Base-by-base conservation (phyloP, 169 alveolate species). In the Eimeria necatrix region DNA sequence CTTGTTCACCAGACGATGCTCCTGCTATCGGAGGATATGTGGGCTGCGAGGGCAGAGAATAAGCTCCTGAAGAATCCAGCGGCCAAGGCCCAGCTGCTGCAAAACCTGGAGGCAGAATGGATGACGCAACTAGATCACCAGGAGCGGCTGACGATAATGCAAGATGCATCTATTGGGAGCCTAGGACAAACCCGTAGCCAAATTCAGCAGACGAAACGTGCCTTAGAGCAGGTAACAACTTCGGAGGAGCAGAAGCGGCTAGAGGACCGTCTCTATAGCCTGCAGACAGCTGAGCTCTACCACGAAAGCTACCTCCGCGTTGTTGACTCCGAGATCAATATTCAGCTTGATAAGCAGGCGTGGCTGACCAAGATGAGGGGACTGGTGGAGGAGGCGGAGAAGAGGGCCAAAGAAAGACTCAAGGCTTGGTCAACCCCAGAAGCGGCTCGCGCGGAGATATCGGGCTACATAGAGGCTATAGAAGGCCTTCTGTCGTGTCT, bases 221-320 rank as follows among this genome's bases (percentile, higher is more conserved):
- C 26, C 9, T 26, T 41, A 16, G 84, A 73, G 5, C 16, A 10
- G 20, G 24, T 4, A 5, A 3, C 48, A 8, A 3, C 22, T 12
- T 9, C 41, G 7, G 41, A 10, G 18, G 51, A 73, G 7, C 5
- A 10, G 9, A 16, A 73, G 20, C 84, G 48, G 26, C 24, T 73
- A 10, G n/a, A 4, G 12, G 59, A 14, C 6, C 59, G 32, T 0
- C 32, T 41, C 1, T 73, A 14, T 73, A 56, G 32, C 32, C 48
- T 73, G 7, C 3, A 41, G 32, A 73, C 60, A 4, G 20, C 53
- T 3, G 84, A 73, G 12, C 48, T 73, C 3, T 73, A 73, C 10
- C 84, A 73, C 32, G 84, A 73, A 46, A 73, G 84, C 26, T 32
- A 41, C 32, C 18, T 73, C 16, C 56, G 59, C 4, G 84, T 73